Evolutionary conservation across 2,329 filamentous ascomycete species (phyloP).

Genomic region (Parascedosporium putredinis): DNA sequence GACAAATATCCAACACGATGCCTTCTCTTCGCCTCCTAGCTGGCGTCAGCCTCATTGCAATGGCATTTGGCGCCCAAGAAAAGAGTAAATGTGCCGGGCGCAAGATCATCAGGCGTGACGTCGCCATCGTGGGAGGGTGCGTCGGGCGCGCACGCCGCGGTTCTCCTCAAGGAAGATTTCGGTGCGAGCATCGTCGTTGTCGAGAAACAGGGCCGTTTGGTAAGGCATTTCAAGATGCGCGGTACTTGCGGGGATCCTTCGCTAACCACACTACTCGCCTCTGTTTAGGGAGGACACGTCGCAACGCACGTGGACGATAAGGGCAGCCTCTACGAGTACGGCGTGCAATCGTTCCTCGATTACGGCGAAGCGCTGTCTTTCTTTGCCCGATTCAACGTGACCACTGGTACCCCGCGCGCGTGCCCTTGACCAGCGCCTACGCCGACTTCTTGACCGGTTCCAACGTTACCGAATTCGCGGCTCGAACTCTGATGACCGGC

Average conservation of each 20-base stretch:
- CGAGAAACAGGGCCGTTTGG: conserved; percentile 22
- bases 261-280: neutral
- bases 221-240: no score
- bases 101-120: conserved; percentile 17
- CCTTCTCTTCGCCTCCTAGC: neutral
- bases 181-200: conserved; percentile 23
- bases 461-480: conserved; percentile 16
- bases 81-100: neutral
- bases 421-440: conserved; percentile 20
- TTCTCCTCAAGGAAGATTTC: conserved; percentile 24
- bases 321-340: conserved; percentile 22
- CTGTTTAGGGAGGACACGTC: conserved; percentile 34
- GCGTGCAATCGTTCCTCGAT: conserved; percentile 27
- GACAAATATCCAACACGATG: neutral
- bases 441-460: conserved; percentile 26
- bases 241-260: no score
- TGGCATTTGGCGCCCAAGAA: neutral
- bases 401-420: conserved; percentile 16
- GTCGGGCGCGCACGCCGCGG: conserved; percentile 25
- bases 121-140: conserved; percentile 27
- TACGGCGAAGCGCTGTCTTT: conserved; percentile 28
- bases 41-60: neutral
- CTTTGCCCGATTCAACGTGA: conserved; percentile 32
- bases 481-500: conserved; percentile 14
- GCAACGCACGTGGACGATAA: conserved; percentile 35